A percentile compares a stretch with the other conserved stretches of the same genome.
These are phyloP conservation scores for Ceratobasidium sp. DNA, from an alignment of 1,284 basidiomycete genomes.

Conservation along the genomic window DNA sequence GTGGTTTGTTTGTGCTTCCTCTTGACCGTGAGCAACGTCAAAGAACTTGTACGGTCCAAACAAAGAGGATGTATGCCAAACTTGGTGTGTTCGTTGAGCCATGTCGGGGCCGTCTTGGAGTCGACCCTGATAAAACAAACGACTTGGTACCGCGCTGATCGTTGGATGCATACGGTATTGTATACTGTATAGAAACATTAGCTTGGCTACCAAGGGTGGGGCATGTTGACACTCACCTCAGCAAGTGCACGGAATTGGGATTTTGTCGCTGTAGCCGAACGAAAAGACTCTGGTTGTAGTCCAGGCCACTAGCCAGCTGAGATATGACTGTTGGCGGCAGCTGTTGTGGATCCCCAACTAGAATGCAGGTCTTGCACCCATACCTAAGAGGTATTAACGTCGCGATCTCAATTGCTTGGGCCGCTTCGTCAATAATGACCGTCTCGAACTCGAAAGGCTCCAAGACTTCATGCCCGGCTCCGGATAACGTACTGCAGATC, in stretches of 20 bases:
- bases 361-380: conserved; percentile 84
- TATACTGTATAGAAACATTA: conserved; percentile 68
- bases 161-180: conserved; percentile 99
- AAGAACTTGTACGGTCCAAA: conserved; percentile 94
- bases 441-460: conserved; percentile 92
- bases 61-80: conserved; percentile 86
- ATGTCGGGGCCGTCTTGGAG: conserved; percentile 92
- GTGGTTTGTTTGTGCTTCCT: conserved; percentile 65
- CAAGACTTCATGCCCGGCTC: conserved; percentile 90
- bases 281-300: conserved; percentile 93
- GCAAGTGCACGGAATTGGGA: conserved; percentile 86
- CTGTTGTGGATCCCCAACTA: conserved; percentile 99
- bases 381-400: conserved; percentile 98
- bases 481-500: conserved; percentile 93
- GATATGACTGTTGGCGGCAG: conserved; percentile 97
- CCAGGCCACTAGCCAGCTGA: conserved; percentile 80
- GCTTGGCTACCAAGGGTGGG: conserved; percentile 16
- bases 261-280: conserved; percentile 88
- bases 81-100: conserved; percentile 82
- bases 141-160: conserved; percentile 91
- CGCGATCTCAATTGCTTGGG: conserved; percentile 95
- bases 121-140: conserved; percentile 86
- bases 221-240: conserved; percentile 72
- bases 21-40: conserved; percentile 75
- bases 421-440: conserved; percentile 98